Evolutionary conservation across 768 basidiomycete species (phyloP), one percentile per base, ranked within the genome.

Genomic region (Lepiota brunneoincarnata): DNA sequence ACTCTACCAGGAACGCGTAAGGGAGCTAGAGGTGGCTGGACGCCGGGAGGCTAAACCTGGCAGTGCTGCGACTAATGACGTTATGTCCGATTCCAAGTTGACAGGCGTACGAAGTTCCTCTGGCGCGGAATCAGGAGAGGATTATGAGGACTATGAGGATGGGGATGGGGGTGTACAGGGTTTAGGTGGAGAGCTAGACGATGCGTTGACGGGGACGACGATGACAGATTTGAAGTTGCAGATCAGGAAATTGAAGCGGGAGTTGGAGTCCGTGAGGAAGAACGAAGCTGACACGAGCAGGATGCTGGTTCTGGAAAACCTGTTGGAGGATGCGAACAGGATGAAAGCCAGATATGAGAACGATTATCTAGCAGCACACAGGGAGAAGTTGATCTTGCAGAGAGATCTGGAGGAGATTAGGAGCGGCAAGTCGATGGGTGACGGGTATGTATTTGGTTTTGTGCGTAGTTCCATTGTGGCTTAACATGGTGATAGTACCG

Each of bases 211-310:
- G 23, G 91, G 91, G 21, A 89, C 85, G 43, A 93, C 89, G 10
- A 94, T 87, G 84, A 98, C 93, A 1, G 92, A 93, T 65, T 74
- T 98, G 58, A 97, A 95, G 66, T 75, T 98, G 24, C 87, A 91
- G 64, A 82, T 98, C 46, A 83, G 87, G 56, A 86, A 83, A 56
- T 78, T 98, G 24, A 75, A 90, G 65, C 74, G 93, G 21, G 93
- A 98, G 65, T 75, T 98, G 28, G 85, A 87, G 45, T 79, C 83
- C 4, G 78, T 87, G 28, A 78, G 78, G 67, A 84, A 83, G 67
- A 87, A 90, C 57, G 86, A 89, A 61, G 87, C 75, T 5, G 91
- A 93, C 63, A 77, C 84, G 6, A 89, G 87, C 56, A 79, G 83
- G 23, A 71, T 94, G 4, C 67, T 93, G 15, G 91, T 96, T n/a